Evolutionary conservation across 352 stramenopile genomes (phyloP).

Genomic region (Globisporangium viniferum): DNA sequence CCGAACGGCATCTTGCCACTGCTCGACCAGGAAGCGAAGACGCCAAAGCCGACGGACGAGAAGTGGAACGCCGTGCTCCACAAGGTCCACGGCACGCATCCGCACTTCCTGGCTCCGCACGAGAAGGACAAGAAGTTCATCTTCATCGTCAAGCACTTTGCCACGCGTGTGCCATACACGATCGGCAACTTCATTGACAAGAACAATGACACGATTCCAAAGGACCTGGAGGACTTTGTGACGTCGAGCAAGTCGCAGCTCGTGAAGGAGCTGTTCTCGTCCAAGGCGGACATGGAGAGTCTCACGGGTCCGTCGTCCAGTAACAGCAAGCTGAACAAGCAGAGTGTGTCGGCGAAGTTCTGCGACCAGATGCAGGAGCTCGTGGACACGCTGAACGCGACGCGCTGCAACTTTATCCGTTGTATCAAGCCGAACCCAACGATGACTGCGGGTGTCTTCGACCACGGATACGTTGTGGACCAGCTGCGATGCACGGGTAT

Average conservation of each 20-base stretch:
- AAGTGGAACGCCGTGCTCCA: slow-evolving; percentile 85
- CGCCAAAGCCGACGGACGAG: slow-evolving; percentile 76
- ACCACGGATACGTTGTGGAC: slow-evolving; percentile 88
- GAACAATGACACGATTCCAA: slow-evolving; percentile 95
- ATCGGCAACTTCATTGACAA: slow-evolving; percentile 96
- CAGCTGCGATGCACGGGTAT: slow-evolving; percentile 90
- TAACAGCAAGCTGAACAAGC: slow-evolving; percentile 30
- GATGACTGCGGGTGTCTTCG: slow-evolving; percentile 74
- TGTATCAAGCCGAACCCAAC: slow-evolving; percentile 91
- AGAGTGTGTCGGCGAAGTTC: slow-evolving; percentile 83
- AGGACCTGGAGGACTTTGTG: slow-evolving; percentile 89
- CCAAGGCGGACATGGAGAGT: slow-evolving; percentile 48
- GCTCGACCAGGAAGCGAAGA: slow-evolving; percentile 78
- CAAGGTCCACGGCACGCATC: slow-evolving; percentile 68
- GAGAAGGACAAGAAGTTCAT: slow-evolving; percentile 90
- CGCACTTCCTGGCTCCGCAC: slow-evolving; percentile 74
- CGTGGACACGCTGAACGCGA: slow-evolving; percentile 82
- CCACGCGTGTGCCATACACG: slow-evolving; percentile 93
- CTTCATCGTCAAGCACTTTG: slow-evolving; percentile 97
- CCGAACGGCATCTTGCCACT: slow-evolving; percentile 78
- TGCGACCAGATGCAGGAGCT: slow-evolving; percentile 86
- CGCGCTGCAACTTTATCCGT: slow-evolving; percentile 86
- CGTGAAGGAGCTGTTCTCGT: slow-evolving; percentile 82
- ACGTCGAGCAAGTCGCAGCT: slow-evolving; percentile 72
- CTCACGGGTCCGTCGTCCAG: slow-evolving; percentile 30